phyloP scores from a whole-genome alignment of 2,329 filamentous ascomycete species.

The Aspergillus bombycis region DNA sequence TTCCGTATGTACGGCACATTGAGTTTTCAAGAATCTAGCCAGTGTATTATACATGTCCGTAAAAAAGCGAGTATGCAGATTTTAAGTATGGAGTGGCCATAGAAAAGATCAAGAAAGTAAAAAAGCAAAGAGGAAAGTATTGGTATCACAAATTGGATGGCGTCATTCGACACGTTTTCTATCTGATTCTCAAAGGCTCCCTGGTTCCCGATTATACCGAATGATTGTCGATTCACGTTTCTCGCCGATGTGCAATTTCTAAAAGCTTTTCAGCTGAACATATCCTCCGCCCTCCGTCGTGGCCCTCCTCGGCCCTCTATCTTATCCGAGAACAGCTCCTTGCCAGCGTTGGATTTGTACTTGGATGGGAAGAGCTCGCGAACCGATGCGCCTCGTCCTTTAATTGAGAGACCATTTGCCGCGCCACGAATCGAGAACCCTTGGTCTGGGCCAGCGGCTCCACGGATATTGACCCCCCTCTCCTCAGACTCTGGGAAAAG shows the following conservation, averaged over 20 bases:
- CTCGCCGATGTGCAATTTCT: neutral
- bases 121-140: neutral
- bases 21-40: neutral
- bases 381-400: constrained; percentile 67
- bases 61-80: neutral
- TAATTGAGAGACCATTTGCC: constrained; percentile 65
- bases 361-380: constrained; percentile 73
- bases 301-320: constrained; percentile 60
- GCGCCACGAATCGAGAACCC: constrained; percentile 45
- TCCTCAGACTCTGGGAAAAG: constrained; percentile 42
- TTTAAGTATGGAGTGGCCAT: neutral
- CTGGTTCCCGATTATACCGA: neutral
- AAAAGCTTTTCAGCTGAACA: constrained; percentile 62
- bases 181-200: neutral
- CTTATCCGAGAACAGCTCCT: constrained; percentile 69
- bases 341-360: constrained; percentile 61
- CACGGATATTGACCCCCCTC: constrained; percentile 62
- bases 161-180: constrained; percentile 1
- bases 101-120: neutral
- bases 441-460: constrained; percentile 51
- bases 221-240: neutral
- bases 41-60: neutral
- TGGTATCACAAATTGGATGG: constrained; percentile 16
- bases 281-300: constrained; percentile 71
- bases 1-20: neutral